These are phyloP conservation scores for Lipomyces kockii DNA, from an alignment of 805 yeast genomes.

Conservation along the genomic window DNA sequence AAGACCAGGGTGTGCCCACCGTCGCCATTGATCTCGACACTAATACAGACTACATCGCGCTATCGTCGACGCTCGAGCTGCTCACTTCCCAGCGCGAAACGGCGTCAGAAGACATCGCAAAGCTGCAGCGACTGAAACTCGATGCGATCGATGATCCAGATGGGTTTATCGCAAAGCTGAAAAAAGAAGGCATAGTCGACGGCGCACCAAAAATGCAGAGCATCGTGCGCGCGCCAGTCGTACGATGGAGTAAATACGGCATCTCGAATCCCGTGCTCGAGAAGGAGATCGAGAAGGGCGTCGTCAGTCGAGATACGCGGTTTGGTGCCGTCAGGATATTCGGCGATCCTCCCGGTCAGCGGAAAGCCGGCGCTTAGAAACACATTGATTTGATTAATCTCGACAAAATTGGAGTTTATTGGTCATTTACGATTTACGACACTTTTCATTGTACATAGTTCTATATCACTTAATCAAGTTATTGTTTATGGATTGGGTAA, in stretches of 20 bases:
- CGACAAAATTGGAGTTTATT: background rate
- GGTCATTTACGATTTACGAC: background rate
- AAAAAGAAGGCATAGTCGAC: conserved; percentile 21
- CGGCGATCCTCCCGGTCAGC: conserved; percentile 27
- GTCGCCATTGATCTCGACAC: conserved; percentile 35
- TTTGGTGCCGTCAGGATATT: conserved; percentile 38
- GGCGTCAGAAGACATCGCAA: conserved; percentile 40
- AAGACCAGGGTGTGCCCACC: conserved; percentile 21
- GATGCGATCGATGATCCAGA: conserved; percentile 42
- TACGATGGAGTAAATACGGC: conserved; percentile 45
- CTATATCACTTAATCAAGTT: background rate
- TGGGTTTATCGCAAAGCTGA: conserved; percentile 35
- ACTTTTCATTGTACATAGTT: background rate
- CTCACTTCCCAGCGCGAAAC: conserved; percentile 39
- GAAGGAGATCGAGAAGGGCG: conserved; percentile 37
- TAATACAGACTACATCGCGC: conserved; percentile 44
- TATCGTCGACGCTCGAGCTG: conserved; percentile 41
- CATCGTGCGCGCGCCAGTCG: conserved; percentile 42
- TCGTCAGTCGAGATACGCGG: conserved; percentile 37
- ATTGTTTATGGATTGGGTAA: background rate
- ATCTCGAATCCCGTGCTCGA: conserved; percentile 41
- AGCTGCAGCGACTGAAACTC: conserved; percentile 37
- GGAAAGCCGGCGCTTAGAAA: conserved; percentile 26
- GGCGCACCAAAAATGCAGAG: conserved; percentile 41
- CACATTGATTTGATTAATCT: background rate